phyloP scores from a whole-genome alignment of 257 asterid genomes.

The Marsdenia floribunda region DNA sequence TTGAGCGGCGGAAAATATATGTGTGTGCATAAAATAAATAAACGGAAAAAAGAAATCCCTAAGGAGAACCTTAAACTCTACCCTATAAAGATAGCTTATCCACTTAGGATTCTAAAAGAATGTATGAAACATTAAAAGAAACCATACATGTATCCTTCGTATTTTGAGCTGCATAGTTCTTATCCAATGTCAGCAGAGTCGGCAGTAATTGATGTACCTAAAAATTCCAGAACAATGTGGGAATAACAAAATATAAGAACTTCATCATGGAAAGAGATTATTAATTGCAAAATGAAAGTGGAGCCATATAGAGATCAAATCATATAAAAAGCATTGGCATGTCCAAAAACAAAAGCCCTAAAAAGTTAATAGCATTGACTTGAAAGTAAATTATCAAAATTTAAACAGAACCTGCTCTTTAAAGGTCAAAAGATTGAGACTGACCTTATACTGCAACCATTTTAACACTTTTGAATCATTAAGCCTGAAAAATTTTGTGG shows the following conservation, averaged over 20 bases:
- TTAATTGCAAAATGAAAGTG: not conserved
- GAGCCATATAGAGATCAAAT: not conserved
- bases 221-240: constrained; percentile 22
- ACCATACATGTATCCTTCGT: constrained; percentile 69
- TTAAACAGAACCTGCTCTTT: not conserved
- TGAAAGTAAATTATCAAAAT: constrained; percentile 1
- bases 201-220: constrained; percentile 66
- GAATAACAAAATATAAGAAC: not conserved
- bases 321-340: not conserved
- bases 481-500: constrained; percentile 80
- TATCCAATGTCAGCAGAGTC: constrained; percentile 66
- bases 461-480: constrained; percentile 72
- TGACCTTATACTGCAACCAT: constrained; percentile 86
- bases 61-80: not conserved
- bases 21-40: too few relatives aligned
- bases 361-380: not conserved
- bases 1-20: not conserved
- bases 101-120: not conserved
- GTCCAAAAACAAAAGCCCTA: not conserved
- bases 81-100: not conserved
- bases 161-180: constrained; percentile 74
- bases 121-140: not conserved
- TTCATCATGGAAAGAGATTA: not conserved
- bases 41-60: not conserved
- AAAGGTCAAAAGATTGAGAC: constrained; percentile 25